Evolutionary conservation across 345 rosid species (phyloP).

Genomic region (Boechera retrofracta): DNA sequence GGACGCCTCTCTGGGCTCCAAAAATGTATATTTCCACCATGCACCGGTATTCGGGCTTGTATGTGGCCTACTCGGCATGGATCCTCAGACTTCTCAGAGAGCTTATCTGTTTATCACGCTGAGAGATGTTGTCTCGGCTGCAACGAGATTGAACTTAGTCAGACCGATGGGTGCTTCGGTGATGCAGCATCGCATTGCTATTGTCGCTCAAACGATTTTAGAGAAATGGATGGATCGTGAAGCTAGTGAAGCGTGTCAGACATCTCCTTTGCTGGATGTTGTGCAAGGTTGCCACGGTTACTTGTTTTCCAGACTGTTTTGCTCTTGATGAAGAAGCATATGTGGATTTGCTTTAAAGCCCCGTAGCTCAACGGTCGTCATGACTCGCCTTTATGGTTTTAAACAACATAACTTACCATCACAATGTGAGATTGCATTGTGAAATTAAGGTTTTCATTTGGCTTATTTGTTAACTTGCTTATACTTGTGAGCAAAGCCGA

Average conservation of each 20-base stretch:
- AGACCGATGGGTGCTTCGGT: conserved; percentile 83
- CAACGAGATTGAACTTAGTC: conserved; percentile 80
- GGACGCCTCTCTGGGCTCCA: conserved; percentile 49
- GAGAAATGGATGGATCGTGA: conserved; percentile 67
- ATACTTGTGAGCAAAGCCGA: not conserved
- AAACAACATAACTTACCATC: not conserved
- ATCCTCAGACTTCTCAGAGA: conserved; percentile 67
- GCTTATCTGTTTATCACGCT: conserved; percentile 75
- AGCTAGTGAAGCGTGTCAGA: conserved; percentile 82
- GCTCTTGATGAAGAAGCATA: conserved; percentile 54
- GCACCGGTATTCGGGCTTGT: conserved; percentile 84
- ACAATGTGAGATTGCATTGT: not conserved
- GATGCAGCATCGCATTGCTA: conserved; percentile 76
- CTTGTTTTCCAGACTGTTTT: conserved; percentile 85
- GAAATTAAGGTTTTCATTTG: not conserved
- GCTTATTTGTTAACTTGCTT: not conserved
- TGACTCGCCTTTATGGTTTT: not conserved
- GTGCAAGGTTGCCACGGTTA: conserved; percentile 81
- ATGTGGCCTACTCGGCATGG: conserved; percentile 77
- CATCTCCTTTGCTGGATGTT: conserved; percentile 78
- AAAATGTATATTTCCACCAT: conserved; percentile 61
- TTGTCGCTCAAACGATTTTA: conserved; percentile 60
- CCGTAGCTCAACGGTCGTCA: not conserved
- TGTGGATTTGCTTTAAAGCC: not conserved
- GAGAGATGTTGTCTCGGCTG: conserved; percentile 85